These are phyloP conservation scores for Rhodotorula toruloides DNA, from an alignment of 768 basidiomycete genomes.

Conservation along the genomic window DNA sequence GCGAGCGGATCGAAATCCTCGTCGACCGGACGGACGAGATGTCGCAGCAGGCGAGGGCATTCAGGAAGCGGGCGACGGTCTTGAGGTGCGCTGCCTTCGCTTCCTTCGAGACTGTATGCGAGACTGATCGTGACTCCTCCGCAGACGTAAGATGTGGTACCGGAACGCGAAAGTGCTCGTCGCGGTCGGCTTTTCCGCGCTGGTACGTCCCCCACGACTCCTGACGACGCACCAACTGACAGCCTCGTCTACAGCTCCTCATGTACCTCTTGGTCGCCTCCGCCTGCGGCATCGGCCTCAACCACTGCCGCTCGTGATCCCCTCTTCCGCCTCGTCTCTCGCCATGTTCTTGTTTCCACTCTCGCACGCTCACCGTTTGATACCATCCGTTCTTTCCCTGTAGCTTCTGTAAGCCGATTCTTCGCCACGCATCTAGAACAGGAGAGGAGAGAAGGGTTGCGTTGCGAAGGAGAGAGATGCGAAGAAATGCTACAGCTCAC, in stretches of 20 bases:
- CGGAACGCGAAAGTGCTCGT: conserved; percentile 49
- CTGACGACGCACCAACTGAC: not conserved
- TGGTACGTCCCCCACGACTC: conserved; percentile 43
- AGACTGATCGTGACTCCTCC: not conserved
- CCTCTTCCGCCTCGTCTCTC: no score
- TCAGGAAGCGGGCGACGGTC: conserved; percentile 48
- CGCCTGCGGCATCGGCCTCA: conserved; percentile 74
- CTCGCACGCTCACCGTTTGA: no score
- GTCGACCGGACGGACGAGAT: conserved; percentile 89
- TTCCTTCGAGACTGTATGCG: no score
- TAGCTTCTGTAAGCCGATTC: no score
- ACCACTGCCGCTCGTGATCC: not conserved
- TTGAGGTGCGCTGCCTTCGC: conserved; percentile 5
- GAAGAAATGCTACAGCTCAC: no score
- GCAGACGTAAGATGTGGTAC: conserved; percentile 50
- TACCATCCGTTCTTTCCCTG: no score
- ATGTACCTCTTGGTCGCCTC: conserved; percentile 79
- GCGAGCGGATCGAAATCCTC: conserved; percentile 89
- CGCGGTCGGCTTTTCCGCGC: conserved; percentile 44
- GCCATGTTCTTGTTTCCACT: no score
- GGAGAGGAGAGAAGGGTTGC: no score
- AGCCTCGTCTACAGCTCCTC: conserved; percentile 54
- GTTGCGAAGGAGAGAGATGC: no score
- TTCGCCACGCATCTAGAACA: no score
- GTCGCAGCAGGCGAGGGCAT: conserved; percentile 88